phyloP scores from a whole-genome alignment of 352 stramenopile species.

The Pythium aristosporum region DNA sequence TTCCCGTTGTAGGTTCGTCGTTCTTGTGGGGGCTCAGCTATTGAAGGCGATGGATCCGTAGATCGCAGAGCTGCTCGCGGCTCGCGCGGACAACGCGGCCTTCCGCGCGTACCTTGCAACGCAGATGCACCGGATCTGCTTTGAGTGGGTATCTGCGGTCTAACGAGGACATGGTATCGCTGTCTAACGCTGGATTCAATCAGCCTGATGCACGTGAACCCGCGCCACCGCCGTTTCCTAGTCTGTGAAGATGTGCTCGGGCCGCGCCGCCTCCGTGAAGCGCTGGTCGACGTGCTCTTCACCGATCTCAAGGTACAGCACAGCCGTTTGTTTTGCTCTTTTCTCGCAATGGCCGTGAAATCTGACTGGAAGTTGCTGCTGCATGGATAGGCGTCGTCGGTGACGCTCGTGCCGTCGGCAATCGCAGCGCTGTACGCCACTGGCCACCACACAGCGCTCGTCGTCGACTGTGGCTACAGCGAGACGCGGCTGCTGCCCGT shows the following conservation, averaged over 20 bases:
- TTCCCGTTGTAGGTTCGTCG: no score
- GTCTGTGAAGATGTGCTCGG: conserved; percentile 79
- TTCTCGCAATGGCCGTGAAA: background rate
- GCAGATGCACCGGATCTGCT: conserved; percentile 66
- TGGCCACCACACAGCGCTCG: conserved; percentile 66
- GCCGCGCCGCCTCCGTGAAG: conserved; percentile 58
- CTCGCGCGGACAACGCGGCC: conserved; percentile 30
- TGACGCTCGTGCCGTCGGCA: conserved; percentile 68
- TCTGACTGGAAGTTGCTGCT: background rate
- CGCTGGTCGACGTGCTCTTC: conserved; percentile 64
- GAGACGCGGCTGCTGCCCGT: conserved; percentile 78
- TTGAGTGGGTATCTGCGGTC: conserved; percentile 48
- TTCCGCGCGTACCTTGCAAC: conserved; percentile 54
- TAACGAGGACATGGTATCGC: background rate
- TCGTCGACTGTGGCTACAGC: conserved; percentile 75
- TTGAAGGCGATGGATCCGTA: conserved; percentile 14
- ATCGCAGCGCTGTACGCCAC: conserved; percentile 71
- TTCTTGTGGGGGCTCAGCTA: no score
- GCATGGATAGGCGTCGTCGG: conserved; percentile 36
- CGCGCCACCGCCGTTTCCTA: conserved; percentile 67
- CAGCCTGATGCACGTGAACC: conserved; percentile 72
- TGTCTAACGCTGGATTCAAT: background rate
- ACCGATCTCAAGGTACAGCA: conserved; percentile 49
- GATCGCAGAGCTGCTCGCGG: conserved; percentile 56
- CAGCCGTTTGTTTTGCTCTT: background rate